Evolutionary conservation across 73 alveolate genomes (phyloP), one percentile per base, ranked within the genome.

Genomic region (Paramecium biaurelia): DNA sequence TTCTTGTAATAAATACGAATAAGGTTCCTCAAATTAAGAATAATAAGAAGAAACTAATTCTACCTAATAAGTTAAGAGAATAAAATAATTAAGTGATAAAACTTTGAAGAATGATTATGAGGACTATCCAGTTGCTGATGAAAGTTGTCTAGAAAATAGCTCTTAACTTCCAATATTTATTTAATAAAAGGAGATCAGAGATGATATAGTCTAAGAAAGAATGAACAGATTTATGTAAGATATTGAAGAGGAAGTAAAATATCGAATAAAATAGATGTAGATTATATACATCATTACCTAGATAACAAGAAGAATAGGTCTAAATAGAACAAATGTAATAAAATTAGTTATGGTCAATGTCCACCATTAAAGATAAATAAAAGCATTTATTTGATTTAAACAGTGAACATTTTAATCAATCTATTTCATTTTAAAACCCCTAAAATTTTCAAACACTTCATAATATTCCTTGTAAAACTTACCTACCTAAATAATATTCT

Each of bases 191-290:
- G 68, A 53, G 14, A 53, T 53, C 20, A 53, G 30, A 53, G 68
- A 53, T 6, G 18, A 53, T 53, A 1, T 53, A 18, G 68, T 53
- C 2, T 53, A 53, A 53, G 68, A 53, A 18, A 53, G 68, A 53
- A 18, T 53, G 68, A 63, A 63, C 28, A 63, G 84, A 63, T 63
- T 63, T 12, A 63, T 63, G 45, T 11, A 26, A 30, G 84, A 63
- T 63, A 30, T 63, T 30, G 84, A 63, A 63, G 84, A 63, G 24
- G 84, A 63, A 32, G 84, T 63, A 30, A 63, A 63, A 63, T 63
- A 63, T 32, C 84, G 84, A 63, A 63, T 63, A 11, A 26, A 63
- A 30, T 63, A 63, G 45, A 63, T 63, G 84, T 63, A 53, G 68
- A 53, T 4, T 53, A 63, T 32, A 63, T 30, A 63, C 49, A 63